Evolutionary conservation across 345 rosid species (phyloP).

Genomic region (Reutealis trisperma): DNA sequence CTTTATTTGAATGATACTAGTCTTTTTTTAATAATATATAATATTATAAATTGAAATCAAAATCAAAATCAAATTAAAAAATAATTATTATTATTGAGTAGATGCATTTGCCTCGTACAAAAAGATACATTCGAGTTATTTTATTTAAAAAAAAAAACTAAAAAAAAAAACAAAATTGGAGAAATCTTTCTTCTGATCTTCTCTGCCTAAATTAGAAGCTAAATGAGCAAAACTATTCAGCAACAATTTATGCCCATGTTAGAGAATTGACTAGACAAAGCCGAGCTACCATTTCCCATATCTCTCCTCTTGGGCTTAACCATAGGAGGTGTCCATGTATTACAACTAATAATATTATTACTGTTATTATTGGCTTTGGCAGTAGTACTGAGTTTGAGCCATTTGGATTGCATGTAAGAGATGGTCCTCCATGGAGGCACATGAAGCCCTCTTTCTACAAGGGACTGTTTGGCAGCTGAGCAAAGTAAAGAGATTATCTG

Average conservation of each 20-base stretch:
- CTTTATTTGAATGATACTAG: no score
- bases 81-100: no score
- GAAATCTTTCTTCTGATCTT: no score
- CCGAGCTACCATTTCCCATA: slow-evolving; percentile 36
- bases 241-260: slow-evolving; percentile 48
- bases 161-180: no score
- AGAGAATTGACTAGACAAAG: slow-evolving; percentile 49
- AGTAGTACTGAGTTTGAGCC: slow-evolving; percentile 25
- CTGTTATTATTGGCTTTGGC: no score
- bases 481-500: slow-evolving; percentile 45
- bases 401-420: slow-evolving; percentile 54
- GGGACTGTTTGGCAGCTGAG: slow-evolving; percentile 51
- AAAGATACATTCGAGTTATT: no score
- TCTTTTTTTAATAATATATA: no score
- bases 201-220: background rate
- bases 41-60: no score
- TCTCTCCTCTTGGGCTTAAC: slow-evolving; percentile 22
- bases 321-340: slow-evolving; percentile 32
- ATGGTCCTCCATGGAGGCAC: slow-evolving; percentile 64
- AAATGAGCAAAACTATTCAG: slow-evolving; percentile 16
- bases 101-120: no score
- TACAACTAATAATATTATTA: no score
- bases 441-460: slow-evolving; percentile 51
- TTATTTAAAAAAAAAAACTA: no score
- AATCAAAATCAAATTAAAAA: no score